Evolutionary conservation across 345 rosid genomes (phyloP).

Genomic region (Eucalyptus camaldulensis): DNA sequence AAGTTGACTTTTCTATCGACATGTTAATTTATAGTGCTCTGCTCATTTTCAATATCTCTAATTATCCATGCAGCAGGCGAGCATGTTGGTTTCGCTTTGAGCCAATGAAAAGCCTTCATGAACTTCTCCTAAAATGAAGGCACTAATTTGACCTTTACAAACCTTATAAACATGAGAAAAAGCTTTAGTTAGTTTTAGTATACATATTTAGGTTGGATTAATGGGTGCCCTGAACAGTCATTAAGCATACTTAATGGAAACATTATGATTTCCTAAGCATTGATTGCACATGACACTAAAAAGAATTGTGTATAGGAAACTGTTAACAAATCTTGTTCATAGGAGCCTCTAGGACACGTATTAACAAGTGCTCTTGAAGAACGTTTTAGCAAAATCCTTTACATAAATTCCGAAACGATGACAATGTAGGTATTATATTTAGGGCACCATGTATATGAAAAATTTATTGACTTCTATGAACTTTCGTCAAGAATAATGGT

Average conservation of each 20-base stretch:
- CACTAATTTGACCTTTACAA: background rate
- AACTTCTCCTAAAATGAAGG: background rate
- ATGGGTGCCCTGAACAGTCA: background rate
- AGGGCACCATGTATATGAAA: background rate
- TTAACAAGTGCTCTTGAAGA: background rate
- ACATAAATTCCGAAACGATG: background rate
- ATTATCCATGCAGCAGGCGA: background rate
- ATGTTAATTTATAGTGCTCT: background rate
- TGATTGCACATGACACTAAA: background rate
- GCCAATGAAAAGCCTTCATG: background rate
- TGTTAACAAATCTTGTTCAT: background rate
- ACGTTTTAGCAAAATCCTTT: background rate
- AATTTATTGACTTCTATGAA: background rate
- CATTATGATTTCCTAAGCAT: background rate
- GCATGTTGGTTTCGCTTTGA: background rate
- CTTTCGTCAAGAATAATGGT: background rate
- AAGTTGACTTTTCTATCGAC: background rate
- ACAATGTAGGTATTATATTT: background rate
- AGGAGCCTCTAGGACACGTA: background rate
- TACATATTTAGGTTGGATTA: background rate
- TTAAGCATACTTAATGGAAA: background rate
- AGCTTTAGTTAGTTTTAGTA: background rate
- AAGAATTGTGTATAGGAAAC: background rate
- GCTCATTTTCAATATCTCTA: background rate
- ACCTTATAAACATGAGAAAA: background rate